Conservation (phyloP, 352 stramenopile genomes). For the Globisporangium paddicum region DNA sequence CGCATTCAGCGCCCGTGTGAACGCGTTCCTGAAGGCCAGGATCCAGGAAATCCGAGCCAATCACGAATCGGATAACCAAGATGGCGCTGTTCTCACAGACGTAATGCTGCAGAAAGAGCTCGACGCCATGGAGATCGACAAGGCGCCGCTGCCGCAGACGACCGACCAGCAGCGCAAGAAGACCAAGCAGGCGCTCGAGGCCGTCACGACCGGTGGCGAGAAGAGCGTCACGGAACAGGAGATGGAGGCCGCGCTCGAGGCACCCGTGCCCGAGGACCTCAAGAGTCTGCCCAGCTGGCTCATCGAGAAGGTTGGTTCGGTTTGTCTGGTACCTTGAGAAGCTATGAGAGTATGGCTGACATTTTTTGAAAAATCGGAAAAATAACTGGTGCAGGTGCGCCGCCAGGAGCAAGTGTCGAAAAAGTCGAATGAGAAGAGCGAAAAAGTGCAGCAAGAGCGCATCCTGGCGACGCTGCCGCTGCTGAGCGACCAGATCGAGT, state of each 20-base stretch:
- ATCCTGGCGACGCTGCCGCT: slow-evolving; percentile 58
- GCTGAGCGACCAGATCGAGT: slow-evolving; percentile 75
- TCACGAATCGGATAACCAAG: background rate
- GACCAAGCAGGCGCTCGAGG: slow-evolving; percentile 12
- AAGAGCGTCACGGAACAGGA: slow-evolving; percentile 21
- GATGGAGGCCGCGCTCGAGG: slow-evolving; percentile 37
- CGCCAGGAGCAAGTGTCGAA: slow-evolving; percentile 46
- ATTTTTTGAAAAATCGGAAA: no score
- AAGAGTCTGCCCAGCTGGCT: slow-evolving; percentile 73
- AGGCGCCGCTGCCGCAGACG: slow-evolving; percentile 25
- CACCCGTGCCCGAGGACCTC: slow-evolving; percentile 60
- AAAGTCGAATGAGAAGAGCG: slow-evolving; percentile 32
- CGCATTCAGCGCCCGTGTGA: slow-evolving; percentile 30
- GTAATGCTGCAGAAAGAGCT: slow-evolving; percentile 29
- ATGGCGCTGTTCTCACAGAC: slow-evolving; percentile 17
- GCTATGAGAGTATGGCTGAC: background rate
- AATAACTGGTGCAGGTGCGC: slow-evolving; percentile 21
- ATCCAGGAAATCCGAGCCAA: slow-evolving; percentile 14
- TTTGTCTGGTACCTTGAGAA: background rate
- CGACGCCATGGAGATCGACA: slow-evolving; percentile 33
- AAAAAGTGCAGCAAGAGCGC: slow-evolving; percentile 34
- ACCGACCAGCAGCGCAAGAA: slow-evolving; percentile 7
- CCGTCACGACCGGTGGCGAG: slow-evolving; percentile 3
- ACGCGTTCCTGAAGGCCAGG: slow-evolving; percentile 25
- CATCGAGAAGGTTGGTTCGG: slow-evolving; percentile 47